Percentiles rank a stretch among this genome's conserved stretches.
Evolutionary conservation across 176 grass and related monocot genomes (phyloP).

Genomic region (Tillandsia fasciculata): DNA sequence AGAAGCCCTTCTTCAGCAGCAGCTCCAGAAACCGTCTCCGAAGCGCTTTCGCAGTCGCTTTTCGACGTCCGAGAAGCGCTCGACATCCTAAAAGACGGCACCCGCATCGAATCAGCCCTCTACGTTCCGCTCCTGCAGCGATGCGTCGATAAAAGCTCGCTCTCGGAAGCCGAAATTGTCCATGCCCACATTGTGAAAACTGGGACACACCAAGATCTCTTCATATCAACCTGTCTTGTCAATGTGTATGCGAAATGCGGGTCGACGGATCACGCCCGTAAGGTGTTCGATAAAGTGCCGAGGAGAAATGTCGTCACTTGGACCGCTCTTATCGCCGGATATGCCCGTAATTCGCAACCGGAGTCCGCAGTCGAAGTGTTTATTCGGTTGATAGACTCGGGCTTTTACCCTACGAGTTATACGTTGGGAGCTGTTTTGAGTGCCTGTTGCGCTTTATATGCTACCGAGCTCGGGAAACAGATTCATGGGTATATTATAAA

Average conservation of each 20-base stretch:
- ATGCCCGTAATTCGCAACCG: slow-evolving; percentile 36
- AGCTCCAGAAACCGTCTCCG: slow-evolving; percentile 3
- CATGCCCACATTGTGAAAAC: slow-evolving; percentile 61
- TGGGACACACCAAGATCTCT: slow-evolving; percentile 30
- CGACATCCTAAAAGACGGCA: slow-evolving; percentile 36
- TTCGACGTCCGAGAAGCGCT: slow-evolving; percentile 39
- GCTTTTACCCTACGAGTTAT: slow-evolving; percentile 44
- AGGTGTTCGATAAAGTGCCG: slow-evolving; percentile 31
- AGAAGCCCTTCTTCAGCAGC: slow-evolving; percentile 10
- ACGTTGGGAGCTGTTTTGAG: slow-evolving; percentile 44
- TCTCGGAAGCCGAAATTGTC: slow-evolving; percentile 22
- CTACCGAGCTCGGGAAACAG: slow-evolving; percentile 38
- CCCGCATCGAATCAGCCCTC: slow-evolving; percentile 30
- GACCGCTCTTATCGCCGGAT: slow-evolving; percentile 48
- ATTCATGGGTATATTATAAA: slow-evolving; percentile 56
- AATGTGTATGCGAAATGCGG: slow-evolving; percentile 47
- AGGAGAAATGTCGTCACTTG: slow-evolving; percentile 55
- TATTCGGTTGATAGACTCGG: slow-evolving; percentile 36
- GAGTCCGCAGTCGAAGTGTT: slow-evolving; percentile 29
- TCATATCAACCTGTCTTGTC: slow-evolving; percentile 40
- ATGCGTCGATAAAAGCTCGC: slow-evolving; percentile 26
- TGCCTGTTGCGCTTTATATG: slow-evolving; percentile 21
- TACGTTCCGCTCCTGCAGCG: slow-evolving; percentile 56
- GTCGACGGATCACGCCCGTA: slow-evolving; percentile 16
- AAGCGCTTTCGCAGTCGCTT: slow-evolving; percentile 8